Percentiles rank a stretch among this genome's conserved stretches.
These are phyloP conservation scores for Penicillium fimorum DNA, from an alignment of 495 filamentous ascomycete species.

Conservation along the genomic window DNA sequence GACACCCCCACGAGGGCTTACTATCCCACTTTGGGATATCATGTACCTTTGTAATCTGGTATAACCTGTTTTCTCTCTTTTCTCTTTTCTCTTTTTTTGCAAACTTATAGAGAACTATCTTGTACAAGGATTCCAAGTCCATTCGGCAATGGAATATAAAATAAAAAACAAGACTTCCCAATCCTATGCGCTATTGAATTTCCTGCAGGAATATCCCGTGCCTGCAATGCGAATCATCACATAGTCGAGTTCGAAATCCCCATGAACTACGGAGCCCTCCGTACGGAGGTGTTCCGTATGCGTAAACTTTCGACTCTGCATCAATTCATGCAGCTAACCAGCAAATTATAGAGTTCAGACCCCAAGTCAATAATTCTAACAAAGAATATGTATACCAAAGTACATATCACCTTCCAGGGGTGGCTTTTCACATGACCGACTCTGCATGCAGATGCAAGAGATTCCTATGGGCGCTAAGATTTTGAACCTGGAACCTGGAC, in stretches of 20 bases:
- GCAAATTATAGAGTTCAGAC: background rate
- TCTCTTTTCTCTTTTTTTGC: background rate
- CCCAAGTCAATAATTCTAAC: background rate
- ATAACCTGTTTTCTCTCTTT: too few relatives aligned
- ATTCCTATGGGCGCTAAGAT: conserved; percentile 30
- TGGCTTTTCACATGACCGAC: conserved; percentile 39
- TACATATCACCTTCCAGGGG: conserved; percentile 6
- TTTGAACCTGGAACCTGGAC: conserved; percentile 6
- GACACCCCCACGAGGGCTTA: conserved; percentile 8
- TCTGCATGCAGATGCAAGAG: conserved; percentile 43
- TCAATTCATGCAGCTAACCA: conserved; percentile 2
- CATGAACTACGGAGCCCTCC: background rate
- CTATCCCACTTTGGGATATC: background rate
- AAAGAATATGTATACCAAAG: background rate
- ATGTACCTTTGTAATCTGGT: background rate
- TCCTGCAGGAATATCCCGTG: conserved; percentile 10
- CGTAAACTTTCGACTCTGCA: background rate
- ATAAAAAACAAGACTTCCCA: background rate
- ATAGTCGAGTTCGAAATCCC: background rate
- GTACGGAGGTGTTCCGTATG: background rate
- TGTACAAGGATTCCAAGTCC: background rate
- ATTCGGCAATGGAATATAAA: conserved; percentile 6
- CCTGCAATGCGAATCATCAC: conserved; percentile 12
- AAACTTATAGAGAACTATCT: conserved; percentile 9
- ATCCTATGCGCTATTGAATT: conserved; percentile 10